These are phyloP conservation scores for Fusarium xylarioides DNA, from an alignment of 2,329 filamentous ascomycete species.

Conservation along the genomic window DNA sequence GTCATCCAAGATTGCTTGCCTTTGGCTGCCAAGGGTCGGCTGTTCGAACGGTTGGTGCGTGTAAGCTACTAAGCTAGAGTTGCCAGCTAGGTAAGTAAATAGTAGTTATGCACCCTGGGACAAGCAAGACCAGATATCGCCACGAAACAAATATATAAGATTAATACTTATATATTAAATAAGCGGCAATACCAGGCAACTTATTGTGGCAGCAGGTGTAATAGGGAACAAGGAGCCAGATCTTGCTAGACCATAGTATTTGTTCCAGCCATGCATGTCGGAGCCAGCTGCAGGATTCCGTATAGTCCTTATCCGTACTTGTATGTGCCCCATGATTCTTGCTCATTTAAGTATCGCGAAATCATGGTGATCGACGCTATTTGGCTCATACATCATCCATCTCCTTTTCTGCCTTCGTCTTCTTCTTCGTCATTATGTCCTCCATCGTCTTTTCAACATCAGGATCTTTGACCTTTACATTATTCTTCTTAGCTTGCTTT, in stretches of 20 bases:
- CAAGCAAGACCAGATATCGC: background rate
- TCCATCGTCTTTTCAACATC: background rate
- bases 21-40: conserved; percentile 4
- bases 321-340: background rate
- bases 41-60: conserved; percentile 5
- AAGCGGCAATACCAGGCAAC: background rate
- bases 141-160: background rate
- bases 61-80: background rate
- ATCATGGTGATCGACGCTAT: background rate
- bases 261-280: background rate
- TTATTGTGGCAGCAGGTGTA: background rate
- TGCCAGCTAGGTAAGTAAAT: background rate
- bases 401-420: background rate
- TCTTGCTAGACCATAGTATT: background rate
- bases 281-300: background rate
- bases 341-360: background rate
- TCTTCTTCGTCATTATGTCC: background rate
- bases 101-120: background rate
- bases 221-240: background rate
- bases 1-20: background rate
- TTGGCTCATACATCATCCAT: background rate
- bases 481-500: background rate
- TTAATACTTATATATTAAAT: background rate
- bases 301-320: background rate
- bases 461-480: background rate